Evolutionary conservation across 768 basidiomycete species (phyloP), one percentile per base, ranked within the genome.

Genomic region (Polyporus arcularius): DNA sequence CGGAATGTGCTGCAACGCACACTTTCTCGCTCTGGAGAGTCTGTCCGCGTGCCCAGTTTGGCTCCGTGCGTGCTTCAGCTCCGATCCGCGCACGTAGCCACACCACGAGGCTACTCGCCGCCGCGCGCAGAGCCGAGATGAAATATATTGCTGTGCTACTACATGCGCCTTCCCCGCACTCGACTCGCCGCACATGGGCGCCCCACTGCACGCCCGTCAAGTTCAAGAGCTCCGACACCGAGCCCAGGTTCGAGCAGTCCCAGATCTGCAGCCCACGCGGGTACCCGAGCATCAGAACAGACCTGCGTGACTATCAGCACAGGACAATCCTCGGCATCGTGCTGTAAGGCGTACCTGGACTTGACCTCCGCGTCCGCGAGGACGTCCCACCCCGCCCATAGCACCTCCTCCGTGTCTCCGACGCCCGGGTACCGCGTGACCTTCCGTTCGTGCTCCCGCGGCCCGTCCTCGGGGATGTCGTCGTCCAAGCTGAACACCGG

Each of bases 161-260:
- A 26, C 21, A 26, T 26, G 21, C 1, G 21, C 21, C 21, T 26
- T 26, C 21, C 21, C 21, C 21, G 21, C 21, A 26, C 21, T 26
- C 21, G 21, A 26, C 21, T 26, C 21, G 21, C 21, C 21, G 21
- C 21, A n/a, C n/a, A n/a, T n/a, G n/a, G n/a, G 65, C 61, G 8
- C 74, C 75, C 78, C 73, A 79, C 12, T 70, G 67, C 31, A 71
- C 42, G 56, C 67, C 74, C 9, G 74, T 65, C 38, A 89, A 58
- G 60, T 87, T 84, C 58, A 89, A 70, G 3, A 87, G 62, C 65
- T 89, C 87, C 2, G 72, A 70, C 6, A 85, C 77, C 1, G 79
- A 65, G 56, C 74, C 81, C 9, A 88, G 70, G 60, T 82, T 76
- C 12, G 81, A 77, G 65, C 82, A 83, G 64, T 88, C 85, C 86